Base-by-base conservation (phyloP, 352 stramenopile species). In the Hyaloperonospora arabidopsidis region DNA sequence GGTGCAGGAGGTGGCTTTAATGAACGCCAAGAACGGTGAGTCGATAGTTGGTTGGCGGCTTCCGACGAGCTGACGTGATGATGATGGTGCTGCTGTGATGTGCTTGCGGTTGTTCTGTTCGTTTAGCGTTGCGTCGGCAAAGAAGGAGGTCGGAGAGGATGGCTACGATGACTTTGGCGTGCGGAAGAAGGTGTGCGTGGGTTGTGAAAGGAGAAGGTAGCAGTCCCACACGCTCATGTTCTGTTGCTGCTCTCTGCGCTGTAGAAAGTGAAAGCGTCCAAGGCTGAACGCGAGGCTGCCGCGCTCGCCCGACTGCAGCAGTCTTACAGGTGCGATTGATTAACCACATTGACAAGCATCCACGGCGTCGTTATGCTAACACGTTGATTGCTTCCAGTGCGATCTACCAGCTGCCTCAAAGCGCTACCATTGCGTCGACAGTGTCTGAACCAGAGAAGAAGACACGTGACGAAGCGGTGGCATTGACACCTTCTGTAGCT, bases 141-240 rank as follows among this genome's bases (percentile, higher is more conserved):
- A 84, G 57, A 84, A 61, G 5, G 84, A 93, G 62, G 73, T 93
- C 11, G 84, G 69, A 6, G 81, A 93, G 55, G 84, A 93, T 56
- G 84, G 84, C 39, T 93, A 93, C 67, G 84, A 93, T 53, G 84
- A 93, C 57, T 93, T 93, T 63, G 84, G 81, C 28, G 59, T 88
- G 57, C 89, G 74, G 67, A 92, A 89, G 56, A 89, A 88, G 72
- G 74, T 86, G 36, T 1, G 58, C n/a, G 25, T 23, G 17, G 15
- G 40, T 38, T 4, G 18, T 32, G 32, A 43, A 39, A 5, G 52
- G 13, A 46, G 44, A 35, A 3, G 0, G 19, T 18, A n/a, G 14
- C 14, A 21, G 19, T 34, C 19, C 21, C 10, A 18, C 25, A 18
- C 32, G 43, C 25, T 49, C 13, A 49, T 19, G 19, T 5, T 35